Evolutionary conservation across 192 early-diverging fungal genomes (phyloP).

Genomic region (Backusella circina): DNA sequence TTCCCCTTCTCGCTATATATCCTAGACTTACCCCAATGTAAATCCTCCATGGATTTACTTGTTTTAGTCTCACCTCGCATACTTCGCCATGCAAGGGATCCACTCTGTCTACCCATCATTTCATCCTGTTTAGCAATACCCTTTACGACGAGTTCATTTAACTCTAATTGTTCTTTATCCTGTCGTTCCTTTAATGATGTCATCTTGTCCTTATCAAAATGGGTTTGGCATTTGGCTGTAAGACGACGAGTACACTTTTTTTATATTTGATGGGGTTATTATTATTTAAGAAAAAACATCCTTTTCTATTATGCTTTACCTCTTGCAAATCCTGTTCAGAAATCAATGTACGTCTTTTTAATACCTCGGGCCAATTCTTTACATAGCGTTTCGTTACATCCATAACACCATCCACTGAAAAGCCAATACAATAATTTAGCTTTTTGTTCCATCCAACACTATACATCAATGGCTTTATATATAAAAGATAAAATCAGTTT

Average conservation of each 20-base stretch:
- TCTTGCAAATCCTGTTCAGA: neutral
- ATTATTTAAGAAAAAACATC: neutral
- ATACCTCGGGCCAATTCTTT: constrained; percentile 25
- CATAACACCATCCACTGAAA: constrained; percentile 41
- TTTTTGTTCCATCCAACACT: constrained; percentile 51
- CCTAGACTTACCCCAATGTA: neutral
- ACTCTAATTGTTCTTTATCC: constrained; percentile 20
- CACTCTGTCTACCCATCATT: constrained; percentile 31
- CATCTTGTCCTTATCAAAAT: neutral
- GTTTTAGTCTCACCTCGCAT: neutral
- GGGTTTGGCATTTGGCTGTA: neutral
- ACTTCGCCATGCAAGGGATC: constrained; percentile 7
- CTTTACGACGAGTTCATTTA: constrained; percentile 8
- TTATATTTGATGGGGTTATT: neutral
- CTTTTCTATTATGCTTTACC: neutral
- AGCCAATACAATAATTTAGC: constrained; percentile 43
- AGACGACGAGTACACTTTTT: neutral
- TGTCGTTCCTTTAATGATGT: neutral
- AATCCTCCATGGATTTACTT: neutral
- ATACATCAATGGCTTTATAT: constrained; percentile 51
- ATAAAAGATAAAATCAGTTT: neutral
- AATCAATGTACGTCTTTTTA: constrained; percentile 29
- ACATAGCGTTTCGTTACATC: constrained; percentile 52
- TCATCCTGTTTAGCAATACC: neutral
- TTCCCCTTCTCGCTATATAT: neutral